Base-by-base conservation (phyloP, 176 grass and related monocot species). In the Oryza meyeriana region DNA sequence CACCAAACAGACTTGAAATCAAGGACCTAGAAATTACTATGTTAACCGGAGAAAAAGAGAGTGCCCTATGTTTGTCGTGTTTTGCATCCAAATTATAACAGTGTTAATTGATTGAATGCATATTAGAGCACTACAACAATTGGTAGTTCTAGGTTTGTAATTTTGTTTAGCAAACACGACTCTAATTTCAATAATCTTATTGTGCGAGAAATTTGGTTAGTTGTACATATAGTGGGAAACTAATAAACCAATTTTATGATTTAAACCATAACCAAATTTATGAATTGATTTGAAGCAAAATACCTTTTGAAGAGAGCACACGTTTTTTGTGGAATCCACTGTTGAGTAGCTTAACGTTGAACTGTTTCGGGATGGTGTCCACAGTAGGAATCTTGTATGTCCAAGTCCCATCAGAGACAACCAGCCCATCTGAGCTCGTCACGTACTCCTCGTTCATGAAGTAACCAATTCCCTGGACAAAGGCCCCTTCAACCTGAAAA, bases 261-360 rank as follows among this genome's bases (percentile, higher is more conserved):
- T 55, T 55, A 55, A 55, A 55, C 8, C 4, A 48, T 16, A 55
- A n/a, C 20, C 1, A 55, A 55, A 55, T 45, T 66, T 45, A 0
- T 80, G 16, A 59, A 30, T 61, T 31, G 3, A 1, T 59, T 63
- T 48, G 11, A 75, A 68, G 30, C n/a, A 17, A 9, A 35, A 52
- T 80, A 98, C 96, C 92, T 95, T 98, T 93, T 14, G 96, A 98
- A 79, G 96, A 95, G 69, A 98, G 93, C 68, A 98, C 87, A 48
- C 90, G 89, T 25, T 90, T 91, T 69, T 95, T 89, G 45, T 98
- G 92, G 72, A 90, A 82, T 77, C 93, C 96, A 93, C 96, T 98
- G 57, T 88, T 95, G 71, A 91, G 67, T 74, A 98, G 65, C 83
- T 98, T 87, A 48, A 98, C 85, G 86, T 98, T 93, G 77, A 98